Percentiles rank a stretch among this genome's conserved stretches.
These are phyloP conservation scores for Populus hybrid DNA, from an alignment of 441 rosid genomes.

Conservation along the genomic window DNA sequence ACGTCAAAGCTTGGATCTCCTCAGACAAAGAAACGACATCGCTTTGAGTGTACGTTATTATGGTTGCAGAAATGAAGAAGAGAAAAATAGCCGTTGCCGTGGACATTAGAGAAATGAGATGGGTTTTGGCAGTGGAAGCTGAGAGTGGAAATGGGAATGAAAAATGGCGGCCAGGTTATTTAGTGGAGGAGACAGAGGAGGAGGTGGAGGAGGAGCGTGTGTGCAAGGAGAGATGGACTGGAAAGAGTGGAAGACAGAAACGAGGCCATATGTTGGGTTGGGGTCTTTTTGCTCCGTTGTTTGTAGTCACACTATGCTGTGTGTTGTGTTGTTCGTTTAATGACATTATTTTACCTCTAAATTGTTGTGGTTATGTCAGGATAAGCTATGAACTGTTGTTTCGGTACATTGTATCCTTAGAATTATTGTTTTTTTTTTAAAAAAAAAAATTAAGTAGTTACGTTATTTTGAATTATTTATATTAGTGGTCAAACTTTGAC, in stretches of 20 bases:
- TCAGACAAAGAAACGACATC: conserved; percentile 36
- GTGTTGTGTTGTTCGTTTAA: too few relatives aligned
- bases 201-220: conserved; percentile 1
- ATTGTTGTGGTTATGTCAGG: too few relatives aligned
- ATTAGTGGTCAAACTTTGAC: too few relatives aligned
- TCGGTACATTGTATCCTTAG: too few relatives aligned
- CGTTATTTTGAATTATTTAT: too few relatives aligned
- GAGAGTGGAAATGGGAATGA: not conserved
- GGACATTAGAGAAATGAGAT: conserved; percentile 3
- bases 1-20: conserved; percentile 66
- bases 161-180: not conserved
- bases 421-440: too few relatives aligned
- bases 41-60: conserved; percentile 6
- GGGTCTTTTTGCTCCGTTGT: not conserved
- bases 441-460: too few relatives aligned
- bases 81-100: conserved; percentile 57
- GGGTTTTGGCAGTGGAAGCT: not conserved
- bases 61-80: conserved; percentile 22
- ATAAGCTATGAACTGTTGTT: too few relatives aligned
- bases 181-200: conserved; percentile 1
- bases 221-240: not conserved
- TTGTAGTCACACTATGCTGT: too few relatives aligned
- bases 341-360: too few relatives aligned
- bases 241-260: conserved; percentile 23
- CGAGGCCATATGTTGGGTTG: conserved; percentile 27